Conservation (phyloP, 768 basidiomycete species). For the Hydnum rufescens region DNA sequence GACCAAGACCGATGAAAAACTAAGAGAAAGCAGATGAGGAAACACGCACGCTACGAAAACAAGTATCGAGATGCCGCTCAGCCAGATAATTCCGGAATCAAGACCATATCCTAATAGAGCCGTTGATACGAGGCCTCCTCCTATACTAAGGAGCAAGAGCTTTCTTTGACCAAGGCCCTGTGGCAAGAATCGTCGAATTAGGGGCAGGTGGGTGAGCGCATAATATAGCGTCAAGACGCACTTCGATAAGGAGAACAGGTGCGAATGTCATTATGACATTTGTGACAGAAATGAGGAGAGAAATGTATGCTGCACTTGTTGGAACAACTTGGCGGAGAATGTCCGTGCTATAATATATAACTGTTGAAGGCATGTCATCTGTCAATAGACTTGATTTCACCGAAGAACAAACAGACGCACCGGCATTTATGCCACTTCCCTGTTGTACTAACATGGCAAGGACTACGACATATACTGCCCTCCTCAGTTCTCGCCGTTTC, state of each 20-base stretch:
- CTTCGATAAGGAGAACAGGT: conserved; percentile 21
- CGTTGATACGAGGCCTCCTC: conserved; percentile 1
- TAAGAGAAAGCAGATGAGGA: background rate
- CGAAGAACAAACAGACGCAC: conserved; percentile 15
- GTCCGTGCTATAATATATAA: conserved; percentile 10
- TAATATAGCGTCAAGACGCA: conserved; percentile 11
- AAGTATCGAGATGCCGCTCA: conserved; percentile 6
- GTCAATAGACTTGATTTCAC: background rate
- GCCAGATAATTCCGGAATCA: conserved; percentile 3
- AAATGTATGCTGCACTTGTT: conserved; percentile 8
- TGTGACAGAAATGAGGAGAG: conserved; percentile 13
- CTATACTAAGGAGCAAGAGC: conserved; percentile 13
- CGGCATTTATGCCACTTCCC: conserved; percentile 10
- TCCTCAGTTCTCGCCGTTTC: background rate
- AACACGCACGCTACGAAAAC: conserved; percentile 5
- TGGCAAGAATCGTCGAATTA: background rate
- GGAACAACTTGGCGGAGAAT: conserved; percentile 8
- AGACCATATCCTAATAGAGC: conserved; percentile 12
- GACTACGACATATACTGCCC: background rate
- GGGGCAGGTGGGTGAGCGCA: background rate
- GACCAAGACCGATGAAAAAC: background rate
- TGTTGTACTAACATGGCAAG: conserved; percentile 7
- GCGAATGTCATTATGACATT: conserved; percentile 25
- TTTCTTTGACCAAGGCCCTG: conserved; percentile 13
- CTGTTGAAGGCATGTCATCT: background rate